Percentiles rank a stretch among this genome's conserved stretches.
These are phyloP conservation scores for Barnettozyma botsteinii DNA, from an alignment of 805 yeast genomes.

Conservation along the genomic window DNA sequence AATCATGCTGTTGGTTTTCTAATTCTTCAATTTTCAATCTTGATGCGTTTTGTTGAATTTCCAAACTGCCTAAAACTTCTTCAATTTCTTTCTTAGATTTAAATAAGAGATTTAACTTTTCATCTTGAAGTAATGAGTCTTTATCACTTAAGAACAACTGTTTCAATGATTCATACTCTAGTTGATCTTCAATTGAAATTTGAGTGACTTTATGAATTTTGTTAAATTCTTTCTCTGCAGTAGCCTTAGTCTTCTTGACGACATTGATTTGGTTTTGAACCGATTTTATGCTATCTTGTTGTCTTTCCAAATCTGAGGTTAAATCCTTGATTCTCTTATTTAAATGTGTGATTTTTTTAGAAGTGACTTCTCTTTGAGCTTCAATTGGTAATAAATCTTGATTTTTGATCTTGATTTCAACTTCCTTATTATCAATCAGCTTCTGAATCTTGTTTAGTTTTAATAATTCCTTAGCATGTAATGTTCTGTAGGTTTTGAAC, in stretches of 20 bases:
- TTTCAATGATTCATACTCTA: conserved; percentile 54
- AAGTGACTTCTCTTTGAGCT: conserved; percentile 46
- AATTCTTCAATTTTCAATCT: conserved; percentile 31
- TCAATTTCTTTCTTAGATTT: conserved; percentile 41
- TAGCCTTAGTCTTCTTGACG: conserved; percentile 35
- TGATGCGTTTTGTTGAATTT: conserved; percentile 32
- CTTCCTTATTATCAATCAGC: conserved; percentile 31
- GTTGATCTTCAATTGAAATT: conserved; percentile 45
- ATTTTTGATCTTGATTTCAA: conserved; percentile 36
- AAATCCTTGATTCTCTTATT: conserved; percentile 46
- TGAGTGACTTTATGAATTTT: conserved; percentile 29
- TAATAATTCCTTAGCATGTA: conserved; percentile 42
- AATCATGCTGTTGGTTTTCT: conserved; percentile 28
- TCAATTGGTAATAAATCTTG: conserved; percentile 55
- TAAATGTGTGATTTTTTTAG: conserved; percentile 40
- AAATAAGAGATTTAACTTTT: conserved; percentile 35
- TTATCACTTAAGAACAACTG: conserved; percentile 52
- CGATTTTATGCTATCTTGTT: conserved; percentile 36
- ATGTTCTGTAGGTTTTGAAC: conserved; percentile 34
- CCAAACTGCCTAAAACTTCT: conserved; percentile 32
- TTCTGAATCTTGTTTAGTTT: conserved; percentile 37
- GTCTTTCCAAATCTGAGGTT: conserved; percentile 46
- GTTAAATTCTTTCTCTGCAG: conserved; percentile 33
- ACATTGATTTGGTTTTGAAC: conserved; percentile 43
- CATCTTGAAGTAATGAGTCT: conserved; percentile 52